These are phyloP conservation scores for Epithele typhae DNA, from an alignment of 768 basidiomycete genomes.

Conservation along the genomic window DNA sequence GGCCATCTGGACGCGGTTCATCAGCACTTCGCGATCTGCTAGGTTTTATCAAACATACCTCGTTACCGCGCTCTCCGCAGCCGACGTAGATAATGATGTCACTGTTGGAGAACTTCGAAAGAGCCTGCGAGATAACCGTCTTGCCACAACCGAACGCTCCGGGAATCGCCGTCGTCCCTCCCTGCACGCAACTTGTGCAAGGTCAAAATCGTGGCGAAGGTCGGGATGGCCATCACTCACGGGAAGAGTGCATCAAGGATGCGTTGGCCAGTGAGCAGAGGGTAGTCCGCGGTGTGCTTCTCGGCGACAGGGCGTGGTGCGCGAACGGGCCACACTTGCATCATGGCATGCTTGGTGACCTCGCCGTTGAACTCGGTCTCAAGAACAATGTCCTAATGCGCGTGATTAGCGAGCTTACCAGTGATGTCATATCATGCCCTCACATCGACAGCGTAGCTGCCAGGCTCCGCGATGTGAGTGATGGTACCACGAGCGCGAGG, in stretches of 20 bases:
- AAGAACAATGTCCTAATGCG: slow-evolving; percentile 77
- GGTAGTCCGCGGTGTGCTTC: slow-evolving; percentile 90
- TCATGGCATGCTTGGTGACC: slow-evolving; percentile 87
- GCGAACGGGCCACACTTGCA: slow-evolving; percentile 99
- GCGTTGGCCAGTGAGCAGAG: slow-evolving; percentile 93
- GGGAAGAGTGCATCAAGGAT: slow-evolving; percentile 97
- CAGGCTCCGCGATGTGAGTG: slow-evolving; percentile 90
- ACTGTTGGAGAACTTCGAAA: slow-evolving; percentile 98
- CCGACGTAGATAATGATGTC: slow-evolving; percentile 99
- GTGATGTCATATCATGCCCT: slow-evolving; percentile 20
- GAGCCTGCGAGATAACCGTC: slow-evolving; percentile 97
- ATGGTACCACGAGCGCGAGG: slow-evolving; percentile 95
- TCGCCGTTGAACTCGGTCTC: slow-evolving; percentile 99
- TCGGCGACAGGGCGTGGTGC: slow-evolving; percentile 95
- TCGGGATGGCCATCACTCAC: slow-evolving; percentile 38
- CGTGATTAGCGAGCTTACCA: neutral
- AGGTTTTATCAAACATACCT: slow-evolving; percentile 42
- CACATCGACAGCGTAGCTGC: slow-evolving; percentile 88
- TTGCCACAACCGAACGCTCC: slow-evolving; percentile 99
- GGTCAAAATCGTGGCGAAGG: too few species aligned
- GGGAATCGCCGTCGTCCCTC: slow-evolving; percentile 95
- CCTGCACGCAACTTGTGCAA: slow-evolving; percentile 92
- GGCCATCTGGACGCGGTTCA: slow-evolving; percentile 59
- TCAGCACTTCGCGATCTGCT: neutral
- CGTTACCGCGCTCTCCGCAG: slow-evolving; percentile 97